Base-by-base conservation (phyloP, 345 rosid species). In the Arabis hirsuta region DNA sequence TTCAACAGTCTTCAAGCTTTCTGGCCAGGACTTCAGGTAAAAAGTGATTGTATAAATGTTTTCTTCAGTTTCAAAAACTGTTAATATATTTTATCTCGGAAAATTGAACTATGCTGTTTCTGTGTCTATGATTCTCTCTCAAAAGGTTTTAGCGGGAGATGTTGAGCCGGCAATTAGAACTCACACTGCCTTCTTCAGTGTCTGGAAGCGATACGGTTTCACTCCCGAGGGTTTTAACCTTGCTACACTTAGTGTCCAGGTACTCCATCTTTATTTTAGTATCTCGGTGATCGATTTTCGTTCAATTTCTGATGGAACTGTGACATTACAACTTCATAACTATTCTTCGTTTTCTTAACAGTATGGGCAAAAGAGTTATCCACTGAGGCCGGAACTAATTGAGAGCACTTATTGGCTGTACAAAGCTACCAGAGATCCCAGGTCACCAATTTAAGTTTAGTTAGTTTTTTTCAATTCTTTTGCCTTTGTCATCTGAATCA, bases 21-120 rank as follows among this genome's bases (percentile, higher is more conserved):
- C 82, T 95, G 99, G 99, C 99, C 99, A 0, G 97, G 99, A 81
- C 96, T 95, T 81, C 99, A 95, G 99, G 99, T 94, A 50, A 34
- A 42, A 32, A 14, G 14, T 65, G 31, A 48, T 26, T 73, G 32
- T 65, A 19, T n/a, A 29, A 8, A 13, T 12, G 12, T 27, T 53
- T 45, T 53, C 50, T 1, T 34, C 61, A 29, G 29, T 66, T 56
- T 54, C 2, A 29, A 5, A 41, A 7, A 55, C 20, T 41, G 29
- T 6, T 20, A 9, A 27, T 13, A 60, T 20, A 16, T 7, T 19
- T 13, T 7, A 22, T 36, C 43, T 5, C 44, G 2, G 24, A 24
- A 43, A 59, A 24, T 16, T 34, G 39, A 61, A 24, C 34, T 43
- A 38, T 27, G 8, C 2, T 55, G 2, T 41, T 36, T 62, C 4